These are phyloP conservation scores for Aspergillus sojae DNA, from an alignment of 2,329 filamentous ascomycete genomes.

Conservation along the genomic window DNA sequence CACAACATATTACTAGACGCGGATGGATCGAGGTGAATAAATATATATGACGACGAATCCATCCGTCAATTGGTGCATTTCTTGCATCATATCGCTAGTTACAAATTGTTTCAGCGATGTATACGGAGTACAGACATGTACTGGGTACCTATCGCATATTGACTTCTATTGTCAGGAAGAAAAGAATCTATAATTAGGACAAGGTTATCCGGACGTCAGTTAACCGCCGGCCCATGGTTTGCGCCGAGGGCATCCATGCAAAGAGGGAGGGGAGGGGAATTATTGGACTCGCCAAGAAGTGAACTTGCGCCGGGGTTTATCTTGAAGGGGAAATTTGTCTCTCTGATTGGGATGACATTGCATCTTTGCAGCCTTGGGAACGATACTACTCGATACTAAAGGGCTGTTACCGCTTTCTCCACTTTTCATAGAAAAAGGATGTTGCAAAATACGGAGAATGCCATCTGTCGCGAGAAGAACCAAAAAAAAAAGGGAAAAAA, in stretches of 20 bases:
- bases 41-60: background rate
- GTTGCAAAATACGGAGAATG: background rate
- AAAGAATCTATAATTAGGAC: slow-evolving; percentile 2
- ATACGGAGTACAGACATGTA: background rate
- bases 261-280: background rate
- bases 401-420: background rate
- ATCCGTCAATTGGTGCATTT: background rate
- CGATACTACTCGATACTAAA: too few relatives aligned
- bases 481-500: background rate
- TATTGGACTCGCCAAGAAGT: slow-evolving; percentile 1
- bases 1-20: background rate
- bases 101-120: background rate
- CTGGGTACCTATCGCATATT: background rate
- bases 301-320: background rate
- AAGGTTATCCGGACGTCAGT: slow-evolving; percentile 4
- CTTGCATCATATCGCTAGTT: background rate
- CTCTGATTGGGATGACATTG: background rate
- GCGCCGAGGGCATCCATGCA: background rate
- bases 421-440: background rate
- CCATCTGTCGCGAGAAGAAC: too few relatives aligned
- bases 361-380: background rate
- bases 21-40: background rate
- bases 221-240: slow-evolving; percentile 1
- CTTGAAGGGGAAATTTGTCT: background rate
- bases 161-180: background rate